These are phyloP conservation scores for Chloranthus sessilifolius DNA, from an alignment of 164 flowering plant genomes.

Conservation along the genomic window DNA sequence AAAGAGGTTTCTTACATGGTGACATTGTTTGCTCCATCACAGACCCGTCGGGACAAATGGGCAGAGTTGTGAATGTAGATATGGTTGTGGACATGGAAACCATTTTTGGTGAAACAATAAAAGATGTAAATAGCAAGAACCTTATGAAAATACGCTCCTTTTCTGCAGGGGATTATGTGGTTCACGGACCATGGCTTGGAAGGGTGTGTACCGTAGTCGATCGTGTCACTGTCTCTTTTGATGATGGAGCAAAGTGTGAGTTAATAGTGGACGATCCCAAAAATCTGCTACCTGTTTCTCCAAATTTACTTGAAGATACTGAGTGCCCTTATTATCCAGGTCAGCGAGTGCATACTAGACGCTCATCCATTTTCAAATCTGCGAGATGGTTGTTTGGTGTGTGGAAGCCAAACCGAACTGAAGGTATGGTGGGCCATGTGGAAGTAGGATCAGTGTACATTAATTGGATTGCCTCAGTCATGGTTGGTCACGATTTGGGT, in stretches of 20 bases:
- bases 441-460: conserved; percentile 67
- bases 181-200: conserved; percentile 85
- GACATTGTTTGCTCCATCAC: conserved; percentile 58
- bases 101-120: conserved; percentile 39
- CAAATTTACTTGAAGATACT: conserved; percentile 59
- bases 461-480: conserved; percentile 73
- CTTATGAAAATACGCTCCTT: conserved; percentile 56
- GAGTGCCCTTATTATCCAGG: conserved; percentile 80
- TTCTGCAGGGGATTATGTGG: conserved; percentile 66
- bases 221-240: conserved; percentile 54
- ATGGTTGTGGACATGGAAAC: conserved; percentile 71
- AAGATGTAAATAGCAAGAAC: conserved; percentile 48
- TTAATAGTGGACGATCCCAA: conserved; percentile 38
- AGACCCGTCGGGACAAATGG: conserved; percentile 79
- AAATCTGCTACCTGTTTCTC: conserved; percentile 46
- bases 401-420: conserved; percentile 40
- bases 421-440: conserved; percentile 69
- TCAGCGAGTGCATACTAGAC: conserved; percentile 55
- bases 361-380: conserved; percentile 32
- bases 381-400: conserved; percentile 65
- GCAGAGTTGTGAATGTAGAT: conserved; percentile 57
- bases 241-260: conserved; percentile 76
- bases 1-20: conserved; percentile 62
- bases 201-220: conserved; percentile 64
- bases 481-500: conserved; percentile 19